These are phyloP conservation scores for Cladophialophora chaetospira DNA, from an alignment of 2,329 filamentous ascomycete genomes.

Conservation along the genomic window DNA sequence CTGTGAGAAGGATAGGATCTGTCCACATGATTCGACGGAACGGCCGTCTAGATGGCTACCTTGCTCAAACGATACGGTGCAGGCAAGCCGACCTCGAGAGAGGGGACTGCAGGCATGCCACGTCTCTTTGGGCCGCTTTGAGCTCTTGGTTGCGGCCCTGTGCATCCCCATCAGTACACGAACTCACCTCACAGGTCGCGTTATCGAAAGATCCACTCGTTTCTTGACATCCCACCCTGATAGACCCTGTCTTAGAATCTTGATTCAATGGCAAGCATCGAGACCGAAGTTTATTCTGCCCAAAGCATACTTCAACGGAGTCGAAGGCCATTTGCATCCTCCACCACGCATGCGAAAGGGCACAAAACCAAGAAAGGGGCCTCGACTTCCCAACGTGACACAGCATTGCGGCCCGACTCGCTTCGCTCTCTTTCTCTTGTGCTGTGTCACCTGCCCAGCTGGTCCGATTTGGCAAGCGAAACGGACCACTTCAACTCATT, in stretches of 20 bases:
- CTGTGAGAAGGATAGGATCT: neutral
- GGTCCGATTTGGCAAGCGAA: no score
- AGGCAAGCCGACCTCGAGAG: neutral
- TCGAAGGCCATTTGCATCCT: neutral
- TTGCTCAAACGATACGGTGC: neutral
- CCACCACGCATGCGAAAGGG: neutral
- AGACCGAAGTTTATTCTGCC: neutral
- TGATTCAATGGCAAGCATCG: neutral
- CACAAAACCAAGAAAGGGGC: neutral
- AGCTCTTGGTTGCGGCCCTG: neutral
- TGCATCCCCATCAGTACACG: neutral
- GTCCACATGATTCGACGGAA: neutral
- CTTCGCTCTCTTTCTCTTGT: no score
- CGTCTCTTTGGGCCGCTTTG: neutral
- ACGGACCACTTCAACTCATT: no score
- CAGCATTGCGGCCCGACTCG: neutral
- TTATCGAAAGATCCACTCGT: neutral
- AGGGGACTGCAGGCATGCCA: slow-evolving; percentile 2
- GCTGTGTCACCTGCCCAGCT: no score
- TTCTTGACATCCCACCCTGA: neutral
- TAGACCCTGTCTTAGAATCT: neutral
- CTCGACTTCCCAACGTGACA: neutral
- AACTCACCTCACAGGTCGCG: neutral
- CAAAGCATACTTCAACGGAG: no score
- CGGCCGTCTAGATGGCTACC: no score